Evolutionary conservation across 2,329 filamentous ascomycete genomes (phyloP), one percentile per base, ranked within the genome.

Genomic region (Sporothrix globosa): DNA sequence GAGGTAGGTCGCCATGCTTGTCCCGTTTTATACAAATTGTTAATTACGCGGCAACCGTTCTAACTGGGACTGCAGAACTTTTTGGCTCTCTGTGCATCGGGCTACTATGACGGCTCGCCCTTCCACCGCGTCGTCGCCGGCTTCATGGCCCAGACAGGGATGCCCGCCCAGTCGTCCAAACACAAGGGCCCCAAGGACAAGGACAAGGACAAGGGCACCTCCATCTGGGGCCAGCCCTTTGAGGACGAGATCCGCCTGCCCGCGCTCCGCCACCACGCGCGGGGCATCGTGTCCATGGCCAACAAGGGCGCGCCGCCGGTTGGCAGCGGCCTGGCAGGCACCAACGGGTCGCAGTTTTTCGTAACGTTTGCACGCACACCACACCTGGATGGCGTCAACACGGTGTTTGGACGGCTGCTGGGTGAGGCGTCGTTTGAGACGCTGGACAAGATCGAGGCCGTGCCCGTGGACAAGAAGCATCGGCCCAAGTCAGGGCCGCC

Each of bases 331-430:
- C 67, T 71, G 7, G 88, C 89, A 1, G 85, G 84, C 30, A 91
- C 90, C 54, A 93, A 93, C 77, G 90, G 89, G 19, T 91, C 87
- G 65, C 92, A 96, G 78, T 96, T 96, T 81, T 96, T 94, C 79
- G 83, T 96, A 72, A 88, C 90, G 1, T 91, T 93, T 75, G 91
- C 91, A 72, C 88, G 91, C 74, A 91, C 92, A 34, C 87, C 91
- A 50, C 92, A 96, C 81, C 82, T 96, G 54, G 92, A 96, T 78
- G 92, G 92, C 4, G 87, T 92, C 78, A 96, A 96, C 77, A 94
- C 92, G 0, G 90, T 95, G 1, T 95, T 96, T 80, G 92, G 92
- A 13, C 89, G 90, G 78, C 83, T 95, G 46, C 83, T 90, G 70
- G 89, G 86, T 50, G 89, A 90, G 75, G 88, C 89, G 58, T 85